These are phyloP conservation scores for Coemansia sp. DNA, from an alignment of 192 early-diverging fungal genomes.

Conservation along the genomic window DNA sequence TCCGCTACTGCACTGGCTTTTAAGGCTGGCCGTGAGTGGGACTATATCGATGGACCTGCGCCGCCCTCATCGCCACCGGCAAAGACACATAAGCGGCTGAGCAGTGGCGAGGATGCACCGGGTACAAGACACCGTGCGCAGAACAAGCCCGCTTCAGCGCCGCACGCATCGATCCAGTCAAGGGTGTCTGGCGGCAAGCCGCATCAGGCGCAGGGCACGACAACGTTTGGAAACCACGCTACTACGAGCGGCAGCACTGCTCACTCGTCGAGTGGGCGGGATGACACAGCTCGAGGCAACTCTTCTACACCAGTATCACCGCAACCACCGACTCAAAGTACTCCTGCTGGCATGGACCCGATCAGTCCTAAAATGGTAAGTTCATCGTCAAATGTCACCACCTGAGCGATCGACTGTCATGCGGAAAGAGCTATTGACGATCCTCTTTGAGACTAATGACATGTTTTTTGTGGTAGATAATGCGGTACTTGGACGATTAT, in stretches of 20 bases:
- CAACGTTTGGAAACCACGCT: slow-evolving; percentile 6
- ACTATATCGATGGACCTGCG: slow-evolving; percentile 42
- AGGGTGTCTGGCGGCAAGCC: slow-evolving; percentile 2
- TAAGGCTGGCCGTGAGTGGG: slow-evolving; percentile 50
- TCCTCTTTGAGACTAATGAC: not conserved
- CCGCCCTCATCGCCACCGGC: not conserved
- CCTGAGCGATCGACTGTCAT: not conserved
- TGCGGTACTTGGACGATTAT: slow-evolving; percentile 78
- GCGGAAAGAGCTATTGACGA: not conserved
- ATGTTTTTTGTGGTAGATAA: slow-evolving; percentile 55
- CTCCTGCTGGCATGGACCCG: slow-evolving; percentile 33
- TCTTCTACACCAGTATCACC: slow-evolving; percentile 9
- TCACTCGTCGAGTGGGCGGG: slow-evolving; percentile 15
- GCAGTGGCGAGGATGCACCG: not conserved
- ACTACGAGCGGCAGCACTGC: slow-evolving; percentile 13
- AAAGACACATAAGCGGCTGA: not conserved
- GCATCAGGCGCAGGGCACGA: not conserved
- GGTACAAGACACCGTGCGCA: not conserved
- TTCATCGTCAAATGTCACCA: not conserved
- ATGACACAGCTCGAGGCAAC: slow-evolving; percentile 9
- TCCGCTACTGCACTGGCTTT: slow-evolving; percentile 1
- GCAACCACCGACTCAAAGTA: slow-evolving; percentile 7
- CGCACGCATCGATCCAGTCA: slow-evolving; percentile 7
- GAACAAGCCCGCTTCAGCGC: not conserved
- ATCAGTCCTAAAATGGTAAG: slow-evolving; percentile 52